Evolutionary conservation across 805 yeast species (phyloP).

Genomic region (Tetrapisispora iriomotensis): DNA sequence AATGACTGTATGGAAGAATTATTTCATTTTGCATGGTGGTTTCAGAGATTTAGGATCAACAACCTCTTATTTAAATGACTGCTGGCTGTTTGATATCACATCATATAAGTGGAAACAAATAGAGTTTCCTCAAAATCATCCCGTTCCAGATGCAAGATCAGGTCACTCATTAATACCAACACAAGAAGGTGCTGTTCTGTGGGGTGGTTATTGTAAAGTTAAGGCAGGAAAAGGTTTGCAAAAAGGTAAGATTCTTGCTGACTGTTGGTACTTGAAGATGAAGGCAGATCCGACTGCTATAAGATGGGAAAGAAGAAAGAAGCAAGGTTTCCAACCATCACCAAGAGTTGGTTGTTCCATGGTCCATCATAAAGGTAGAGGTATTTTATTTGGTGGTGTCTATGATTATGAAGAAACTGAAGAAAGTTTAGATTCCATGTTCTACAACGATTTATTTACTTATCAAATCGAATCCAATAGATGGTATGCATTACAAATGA

Average conservation of each 20-base stretch:
- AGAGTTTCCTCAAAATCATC: conserved; percentile 72
- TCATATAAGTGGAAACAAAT: conserved; percentile 86
- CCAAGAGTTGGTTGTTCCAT: conserved; percentile 93
- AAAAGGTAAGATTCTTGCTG: conserved; percentile 82
- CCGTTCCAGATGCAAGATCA: conserved; percentile 82
- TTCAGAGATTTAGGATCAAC: conserved; percentile 81
- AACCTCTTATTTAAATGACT: conserved; percentile 73
- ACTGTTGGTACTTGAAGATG: conserved; percentile 83
- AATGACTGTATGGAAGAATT: conserved; percentile 86
- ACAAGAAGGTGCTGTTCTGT: conserved; percentile 72
- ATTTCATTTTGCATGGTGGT: conserved; percentile 78
- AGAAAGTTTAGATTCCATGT: conserved; percentile 75
- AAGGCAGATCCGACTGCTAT: conserved; percentile 62
- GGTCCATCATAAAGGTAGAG: conserved; percentile 76
- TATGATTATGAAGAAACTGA: conserved; percentile 93
- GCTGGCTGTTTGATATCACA: conserved; percentile 88
- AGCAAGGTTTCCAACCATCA: conserved; percentile 83
- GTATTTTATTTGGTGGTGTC: conserved; percentile 91
- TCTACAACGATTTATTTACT: conserved; percentile 70
- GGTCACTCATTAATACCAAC: conserved; percentile 82
- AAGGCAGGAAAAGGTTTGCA: conserved; percentile 82
- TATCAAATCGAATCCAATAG: conserved; percentile 80
- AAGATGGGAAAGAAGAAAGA: conserved; percentile 83
- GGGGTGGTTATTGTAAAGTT: conserved; percentile 85
- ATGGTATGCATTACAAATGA: conserved; percentile 57